Conservation (phyloP, 2,329 filamentous ascomycete genomes). For the Sporothrix brunneoviolacea region DNA sequence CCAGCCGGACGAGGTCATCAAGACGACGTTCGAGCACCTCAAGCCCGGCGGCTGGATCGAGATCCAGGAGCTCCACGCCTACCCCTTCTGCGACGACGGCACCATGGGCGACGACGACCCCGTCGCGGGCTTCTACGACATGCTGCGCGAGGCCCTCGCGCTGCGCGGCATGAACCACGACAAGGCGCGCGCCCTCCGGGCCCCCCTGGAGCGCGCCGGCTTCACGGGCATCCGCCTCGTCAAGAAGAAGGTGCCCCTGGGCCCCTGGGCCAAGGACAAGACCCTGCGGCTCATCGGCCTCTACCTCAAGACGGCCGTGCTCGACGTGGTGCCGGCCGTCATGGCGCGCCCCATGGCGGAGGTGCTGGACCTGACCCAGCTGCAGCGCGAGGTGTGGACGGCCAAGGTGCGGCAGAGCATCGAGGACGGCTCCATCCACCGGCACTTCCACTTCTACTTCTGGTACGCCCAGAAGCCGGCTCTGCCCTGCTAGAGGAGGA, state of each 20-base stretch:
- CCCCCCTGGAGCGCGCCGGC: conserved; percentile 32
- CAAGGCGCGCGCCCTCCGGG: conserved; percentile 29
- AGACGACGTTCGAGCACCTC: no score
- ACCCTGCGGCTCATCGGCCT: conserved; percentile 34
- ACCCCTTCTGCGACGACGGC: conserved; percentile 35
- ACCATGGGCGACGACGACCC: conserved; percentile 35
- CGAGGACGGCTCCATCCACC: conserved; percentile 29
- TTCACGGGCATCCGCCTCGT: conserved; percentile 36
- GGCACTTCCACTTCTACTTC: conserved; percentile 35
- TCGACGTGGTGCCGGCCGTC: conserved; percentile 32
- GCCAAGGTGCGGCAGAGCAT: conserved; percentile 28
- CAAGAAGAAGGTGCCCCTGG: conserved; percentile 38
- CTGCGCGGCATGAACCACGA: conserved; percentile 32
- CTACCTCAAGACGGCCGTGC: conserved; percentile 33
- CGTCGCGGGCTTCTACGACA: conserved; percentile 26
- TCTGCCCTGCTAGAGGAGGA: no score
- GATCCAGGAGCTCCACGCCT: conserved; percentile 35
- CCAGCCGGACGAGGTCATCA: no score
- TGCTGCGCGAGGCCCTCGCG: conserved; percentile 23
- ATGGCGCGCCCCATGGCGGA: conserved; percentile 36
- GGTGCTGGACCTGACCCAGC: conserved; percentile 27
- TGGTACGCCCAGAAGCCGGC: conserved; percentile 36
- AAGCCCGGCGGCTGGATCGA: conserved; percentile 45
- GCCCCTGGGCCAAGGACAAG: conserved; percentile 36
- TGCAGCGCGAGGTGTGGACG: conserved; percentile 25